Base-by-base conservation (phyloP, 1,139 yeast species). In the Suhomyces chickasaworum region DNA sequence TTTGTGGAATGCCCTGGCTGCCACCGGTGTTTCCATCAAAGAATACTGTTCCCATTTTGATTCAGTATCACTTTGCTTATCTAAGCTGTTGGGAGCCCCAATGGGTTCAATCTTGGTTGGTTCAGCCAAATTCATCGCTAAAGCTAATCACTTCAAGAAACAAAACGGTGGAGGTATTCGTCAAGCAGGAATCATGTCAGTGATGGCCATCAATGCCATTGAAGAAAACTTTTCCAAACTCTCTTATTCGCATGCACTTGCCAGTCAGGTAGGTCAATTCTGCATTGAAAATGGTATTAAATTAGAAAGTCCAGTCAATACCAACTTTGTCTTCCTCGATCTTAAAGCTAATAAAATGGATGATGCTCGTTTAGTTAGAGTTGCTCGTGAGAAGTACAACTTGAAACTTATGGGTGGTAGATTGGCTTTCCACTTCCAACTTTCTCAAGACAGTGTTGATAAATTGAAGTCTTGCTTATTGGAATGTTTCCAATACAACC, bases 371-470 rank as follows among this genome's bases (percentile, higher is more conserved):
- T 71, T 89, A 51, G 76, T 75, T 25, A 73, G 75, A 52, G 73
- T 80, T 52, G 90, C 85, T 53, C 65, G 71, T 47, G 81, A 85
- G 57, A 73, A 84, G 44, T 50, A 53, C 42, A 80, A 82, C 40
- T 76, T 91, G 53, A 84, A 80, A 56, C 68, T 88, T 36, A 78
- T 80, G 80, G 93, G 93, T 50, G 83, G 83, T 33, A 76, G 96
- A 58, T 69, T 91, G 44, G 93, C 95, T 1, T 85, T 90, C 75
- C 97, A 89, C 64, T 89, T 85, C 68, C 97, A 90, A 67, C 78
- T 81, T 49, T 72, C 84, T 31, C 77, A 75, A 31, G 83, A 83
- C 45, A 79, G 89, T 44, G 77, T 89, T 42, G 91, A 85, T 47
- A 75, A 71, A 39, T 74, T 88, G 45, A 86, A 86, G 61, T 59